Evolutionary conservation across 2,329 filamentous ascomycete genomes (phyloP), one percentile per base, ranked within the genome.

Genomic region (Fusarium tupiense): DNA sequence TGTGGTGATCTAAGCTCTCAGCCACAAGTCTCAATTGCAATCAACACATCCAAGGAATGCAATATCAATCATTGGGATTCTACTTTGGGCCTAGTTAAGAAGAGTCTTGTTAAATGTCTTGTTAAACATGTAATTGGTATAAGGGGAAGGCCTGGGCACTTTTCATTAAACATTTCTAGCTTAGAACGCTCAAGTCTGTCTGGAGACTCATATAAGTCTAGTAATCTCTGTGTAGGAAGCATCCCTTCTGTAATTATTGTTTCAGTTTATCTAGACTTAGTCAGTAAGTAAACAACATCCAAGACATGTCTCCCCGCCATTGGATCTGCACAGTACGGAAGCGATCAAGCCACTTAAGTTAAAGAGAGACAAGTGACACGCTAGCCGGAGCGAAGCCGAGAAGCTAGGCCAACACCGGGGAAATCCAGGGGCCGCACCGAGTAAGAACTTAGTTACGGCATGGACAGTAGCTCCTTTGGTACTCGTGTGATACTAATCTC

Each of bases 181-280:
- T 16, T 49, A 11, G 6, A 49, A 22, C 22, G 9, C 20, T 22
- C 9, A 26, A 46, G 0, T 46, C 8, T 26, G 24, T 20, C 17
- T 22, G 2, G 5, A n/a, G 5, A 5, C 29, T n/a, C 4, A 50
- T 31, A 5, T 5, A 12, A 17, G 5, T 31, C 29, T 4, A 11
- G 29, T 7, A 31, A n/a, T 31, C 9, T 31, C 0, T n/a, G 3
- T 17, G 4, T 17, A 8, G 10, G 3, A 31, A n/a, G 20, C 14
- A 13, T 31, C 14, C 5, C 14, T 50, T 22, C 14, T 31, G 16
- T 3, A 9, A n/a, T 7, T 17, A 9, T 19, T 31, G 7, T n/a
- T 1, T 50, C 12, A n/a, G 6, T 33, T 33, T n/a, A 3, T 19
- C 20, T 33, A n/a, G 14, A 50, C 11, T 20, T 26, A 6, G 12